Evolutionary conservation across 1,284 basidiomycete genomes (phyloP).

Genomic region (Blastosporella zonata): DNA sequence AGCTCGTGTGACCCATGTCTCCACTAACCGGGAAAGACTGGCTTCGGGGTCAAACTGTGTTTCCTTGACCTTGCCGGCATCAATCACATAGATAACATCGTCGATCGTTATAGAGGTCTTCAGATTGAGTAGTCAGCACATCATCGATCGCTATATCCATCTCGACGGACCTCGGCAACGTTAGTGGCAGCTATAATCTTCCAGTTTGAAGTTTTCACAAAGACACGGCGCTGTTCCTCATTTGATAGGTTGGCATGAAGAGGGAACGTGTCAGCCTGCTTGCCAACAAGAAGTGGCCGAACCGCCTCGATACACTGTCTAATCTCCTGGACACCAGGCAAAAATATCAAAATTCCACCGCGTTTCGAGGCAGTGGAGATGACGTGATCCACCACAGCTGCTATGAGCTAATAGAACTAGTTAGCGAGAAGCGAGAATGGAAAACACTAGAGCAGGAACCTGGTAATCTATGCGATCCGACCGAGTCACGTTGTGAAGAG

Average conservation of each 20-base stretch:
- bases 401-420: slow-evolving; percentile 54
- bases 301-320: slow-evolving; percentile 77
- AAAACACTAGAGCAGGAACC: slow-evolving; percentile 32
- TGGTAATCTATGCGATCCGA: slow-evolving; percentile 75
- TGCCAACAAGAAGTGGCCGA: slow-evolving; percentile 34
- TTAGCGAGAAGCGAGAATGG: not conserved
- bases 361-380: slow-evolving; percentile 45
- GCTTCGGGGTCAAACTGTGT: slow-evolving; percentile 78
- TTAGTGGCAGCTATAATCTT: slow-evolving; percentile 92
- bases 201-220: slow-evolving; percentile 63
- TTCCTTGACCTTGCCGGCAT: slow-evolving; percentile 89
- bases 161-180: slow-evolving; percentile 66
- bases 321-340: slow-evolving; percentile 88
- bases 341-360: slow-evolving; percentile 82
- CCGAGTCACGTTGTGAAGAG: slow-evolving; percentile 61
- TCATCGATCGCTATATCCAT: not conserved
- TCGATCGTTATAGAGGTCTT: slow-evolving; percentile 96
- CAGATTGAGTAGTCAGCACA: slow-evolving; percentile 10
- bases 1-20: slow-evolving; percentile 80
- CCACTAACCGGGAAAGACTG: slow-evolving; percentile 74
- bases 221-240: slow-evolving; percentile 83
- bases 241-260: slow-evolving; percentile 89
- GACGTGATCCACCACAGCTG: slow-evolving; percentile 65
- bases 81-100: slow-evolving; percentile 84
- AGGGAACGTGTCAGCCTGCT: slow-evolving; percentile 65